These are phyloP conservation scores for Guyanaporus albipodus DNA, from an alignment of 768 basidiomycete genomes.

Conservation along the genomic window DNA sequence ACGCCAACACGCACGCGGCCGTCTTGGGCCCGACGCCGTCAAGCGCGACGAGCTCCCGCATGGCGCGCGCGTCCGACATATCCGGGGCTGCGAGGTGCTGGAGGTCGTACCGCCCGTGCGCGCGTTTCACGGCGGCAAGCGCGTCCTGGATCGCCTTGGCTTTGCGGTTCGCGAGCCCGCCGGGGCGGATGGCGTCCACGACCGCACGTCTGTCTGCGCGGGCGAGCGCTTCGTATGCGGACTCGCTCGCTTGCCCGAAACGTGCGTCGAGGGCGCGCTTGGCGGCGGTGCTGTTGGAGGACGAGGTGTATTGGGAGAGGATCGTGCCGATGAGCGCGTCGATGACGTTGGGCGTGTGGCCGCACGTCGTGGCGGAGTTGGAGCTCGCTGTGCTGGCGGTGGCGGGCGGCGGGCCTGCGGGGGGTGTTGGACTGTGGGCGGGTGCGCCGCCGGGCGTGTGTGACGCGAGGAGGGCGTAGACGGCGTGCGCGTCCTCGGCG, in stretches of 20 bases:
- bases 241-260: conserved; percentile 46
- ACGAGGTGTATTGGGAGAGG: conserved; percentile 58
- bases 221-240: conserved; percentile 46
- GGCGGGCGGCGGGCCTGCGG: no score
- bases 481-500: conserved; percentile 35
- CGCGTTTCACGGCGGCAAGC: conserved; percentile 38
- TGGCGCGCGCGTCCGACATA: conserved; percentile 44
- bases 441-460: conserved; percentile 35
- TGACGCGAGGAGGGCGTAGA: conserved; percentile 40
- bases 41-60: conserved; percentile 54
- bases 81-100: conserved; percentile 44
- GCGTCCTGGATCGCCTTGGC: conserved; percentile 51
- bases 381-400: no score
- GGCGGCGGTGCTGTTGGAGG: conserved; percentile 46
- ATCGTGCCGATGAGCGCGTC: conserved; percentile 56
- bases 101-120: conserved; percentile 52
- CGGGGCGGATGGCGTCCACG: conserved; percentile 47
- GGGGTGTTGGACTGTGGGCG: conserved; percentile 25
- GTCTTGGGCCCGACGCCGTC: conserved; percentile 62
- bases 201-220: conserved; percentile 39
- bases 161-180: conserved; percentile 60
- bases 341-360: conserved; percentile 49
- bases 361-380: conserved; percentile 45
- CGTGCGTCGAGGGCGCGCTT: conserved; percentile 43
- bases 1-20: conserved; percentile 57